Conservation (phyloP, 108 stramenopile genomes). For the Pseudonitzschia pungens region DNA sequence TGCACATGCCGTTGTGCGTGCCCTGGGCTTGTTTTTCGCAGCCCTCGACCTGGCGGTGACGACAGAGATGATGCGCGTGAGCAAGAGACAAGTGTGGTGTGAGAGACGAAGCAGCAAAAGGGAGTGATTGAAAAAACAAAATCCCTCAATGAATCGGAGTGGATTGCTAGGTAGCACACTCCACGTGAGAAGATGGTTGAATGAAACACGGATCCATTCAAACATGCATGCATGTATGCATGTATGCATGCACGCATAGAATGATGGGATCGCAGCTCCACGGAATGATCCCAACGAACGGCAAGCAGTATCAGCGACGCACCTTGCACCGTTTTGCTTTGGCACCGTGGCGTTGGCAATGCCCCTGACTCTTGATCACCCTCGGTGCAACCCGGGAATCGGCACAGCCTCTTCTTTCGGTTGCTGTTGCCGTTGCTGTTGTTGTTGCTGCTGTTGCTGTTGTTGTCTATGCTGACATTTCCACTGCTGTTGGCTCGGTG, state of each 20-base stretch:
- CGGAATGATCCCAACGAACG: too few species aligned
- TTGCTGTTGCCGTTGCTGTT: not conserved
- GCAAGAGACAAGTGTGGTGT: not conserved
- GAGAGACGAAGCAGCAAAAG: not conserved
- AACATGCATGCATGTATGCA: too few species aligned
- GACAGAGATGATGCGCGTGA: not conserved
- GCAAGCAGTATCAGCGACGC: too few species aligned
- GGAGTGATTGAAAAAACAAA: too few species aligned
- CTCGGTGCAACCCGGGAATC: conserved; percentile 49
- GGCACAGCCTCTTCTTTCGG: conserved; percentile 14
- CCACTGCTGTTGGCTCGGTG: not conserved
- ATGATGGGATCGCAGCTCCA: too few species aligned
- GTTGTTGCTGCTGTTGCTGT: not conserved
- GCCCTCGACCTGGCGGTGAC: conserved; percentile 11
- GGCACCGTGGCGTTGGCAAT: conserved; percentile 75
- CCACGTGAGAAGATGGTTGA: not conserved
- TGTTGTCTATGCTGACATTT: not conserved
- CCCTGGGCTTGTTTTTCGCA: conserved; percentile 70
- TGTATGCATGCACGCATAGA: too few species aligned
- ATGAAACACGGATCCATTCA: too few species aligned
- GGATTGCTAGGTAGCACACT: too few species aligned
- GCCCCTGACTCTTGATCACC: conserved; percentile 63
- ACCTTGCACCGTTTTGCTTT: conserved; percentile 75
- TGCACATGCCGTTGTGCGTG: conserved; percentile 61
- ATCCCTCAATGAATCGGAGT: not conserved